These are phyloP conservation scores for Cercophora newfieldiana DNA, from an alignment of 495 filamentous ascomycete genomes.

Conservation along the genomic window DNA sequence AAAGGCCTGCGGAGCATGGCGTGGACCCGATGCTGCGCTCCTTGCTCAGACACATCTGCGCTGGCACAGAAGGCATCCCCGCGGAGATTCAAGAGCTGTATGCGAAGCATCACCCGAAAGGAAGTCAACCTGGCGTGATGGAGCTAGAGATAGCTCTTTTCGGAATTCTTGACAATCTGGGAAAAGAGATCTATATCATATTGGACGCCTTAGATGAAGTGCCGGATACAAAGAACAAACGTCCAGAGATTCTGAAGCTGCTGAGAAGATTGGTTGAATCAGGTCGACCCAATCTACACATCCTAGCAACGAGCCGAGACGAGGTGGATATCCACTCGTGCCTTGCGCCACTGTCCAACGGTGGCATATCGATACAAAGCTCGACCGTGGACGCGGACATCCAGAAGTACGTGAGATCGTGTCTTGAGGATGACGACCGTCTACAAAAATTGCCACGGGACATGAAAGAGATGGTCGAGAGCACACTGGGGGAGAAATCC, in stretches of 20 bases:
- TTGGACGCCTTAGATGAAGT: neutral
- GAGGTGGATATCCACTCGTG: neutral
- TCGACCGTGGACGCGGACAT: neutral
- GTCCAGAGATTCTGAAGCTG: neutral
- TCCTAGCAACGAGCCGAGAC: neutral
- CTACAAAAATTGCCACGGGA: neutral
- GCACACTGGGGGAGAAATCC: neutral
- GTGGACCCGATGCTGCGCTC: neutral
- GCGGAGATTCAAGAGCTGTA: neutral
- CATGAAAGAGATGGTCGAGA: neutral
- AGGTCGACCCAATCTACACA: neutral
- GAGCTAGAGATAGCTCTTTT: neutral
- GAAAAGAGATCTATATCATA: neutral
- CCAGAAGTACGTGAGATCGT: neutral
- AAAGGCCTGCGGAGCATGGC: neutral
- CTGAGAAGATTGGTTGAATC: neutral
- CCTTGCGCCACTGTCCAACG: neutral
- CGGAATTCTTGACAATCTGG: neutral
- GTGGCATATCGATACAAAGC: neutral
- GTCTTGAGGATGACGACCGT: neutral
- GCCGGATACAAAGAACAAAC: neutral
- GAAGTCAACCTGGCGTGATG: neutral
- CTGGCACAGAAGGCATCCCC: neutral
- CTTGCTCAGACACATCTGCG: neutral
- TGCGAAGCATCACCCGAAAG: neutral